Percentiles rank a stretch among this genome's conserved stretches.
These are phyloP conservation scores for Sporothrix brunneoviolacea DNA, from an alignment of 2,329 filamentous ascomycete genomes.

Conservation along the genomic window DNA sequence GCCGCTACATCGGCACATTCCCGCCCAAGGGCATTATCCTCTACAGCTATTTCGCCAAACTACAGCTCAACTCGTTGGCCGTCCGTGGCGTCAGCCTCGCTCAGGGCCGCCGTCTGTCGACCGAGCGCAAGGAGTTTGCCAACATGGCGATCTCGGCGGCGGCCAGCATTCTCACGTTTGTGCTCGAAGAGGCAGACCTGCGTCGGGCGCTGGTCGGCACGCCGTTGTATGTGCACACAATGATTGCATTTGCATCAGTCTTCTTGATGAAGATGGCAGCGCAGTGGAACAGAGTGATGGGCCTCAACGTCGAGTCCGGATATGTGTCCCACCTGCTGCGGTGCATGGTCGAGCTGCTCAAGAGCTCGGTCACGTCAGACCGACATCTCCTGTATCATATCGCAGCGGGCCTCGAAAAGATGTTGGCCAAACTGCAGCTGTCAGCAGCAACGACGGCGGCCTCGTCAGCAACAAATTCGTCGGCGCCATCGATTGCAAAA, in stretches of 20 bases:
- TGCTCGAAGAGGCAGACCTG: slow-evolving; percentile 27
- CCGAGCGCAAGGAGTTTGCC: slow-evolving; percentile 17
- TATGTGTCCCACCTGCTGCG: slow-evolving; percentile 28
- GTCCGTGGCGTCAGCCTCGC: slow-evolving; percentile 42
- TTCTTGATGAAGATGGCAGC: slow-evolving; percentile 29
- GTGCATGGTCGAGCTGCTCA: too few relatives aligned
- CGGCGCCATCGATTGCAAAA: too few relatives aligned
- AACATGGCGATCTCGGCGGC: slow-evolving; percentile 32
- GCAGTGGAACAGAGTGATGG: slow-evolving; percentile 27
- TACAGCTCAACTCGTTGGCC: slow-evolving; percentile 35
- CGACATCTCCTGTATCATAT: too few relatives aligned
- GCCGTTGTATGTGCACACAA: slow-evolving; percentile 28
- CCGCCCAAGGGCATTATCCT: slow-evolving; percentile 34
- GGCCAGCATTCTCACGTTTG: slow-evolving; percentile 36
- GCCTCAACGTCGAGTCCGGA: slow-evolving; percentile 28
- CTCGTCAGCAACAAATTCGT: too few relatives aligned
- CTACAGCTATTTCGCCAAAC: slow-evolving; percentile 28
- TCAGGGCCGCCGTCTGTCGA: slow-evolving; percentile 15
- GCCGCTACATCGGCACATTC: slow-evolving; percentile 25
- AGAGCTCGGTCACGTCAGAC: too few relatives aligned
- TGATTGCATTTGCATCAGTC: slow-evolving; percentile 28
- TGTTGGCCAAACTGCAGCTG: too few relatives aligned
- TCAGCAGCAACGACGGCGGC: too few relatives aligned
- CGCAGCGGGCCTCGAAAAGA: too few relatives aligned
- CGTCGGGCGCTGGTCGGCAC: too few relatives aligned